A percentile compares a stretch with the other conserved stretches of the same genome.
phyloP scores from a whole-genome alignment of 768 basidiomycete genomes.

The Mycena kentingensis region DNA sequence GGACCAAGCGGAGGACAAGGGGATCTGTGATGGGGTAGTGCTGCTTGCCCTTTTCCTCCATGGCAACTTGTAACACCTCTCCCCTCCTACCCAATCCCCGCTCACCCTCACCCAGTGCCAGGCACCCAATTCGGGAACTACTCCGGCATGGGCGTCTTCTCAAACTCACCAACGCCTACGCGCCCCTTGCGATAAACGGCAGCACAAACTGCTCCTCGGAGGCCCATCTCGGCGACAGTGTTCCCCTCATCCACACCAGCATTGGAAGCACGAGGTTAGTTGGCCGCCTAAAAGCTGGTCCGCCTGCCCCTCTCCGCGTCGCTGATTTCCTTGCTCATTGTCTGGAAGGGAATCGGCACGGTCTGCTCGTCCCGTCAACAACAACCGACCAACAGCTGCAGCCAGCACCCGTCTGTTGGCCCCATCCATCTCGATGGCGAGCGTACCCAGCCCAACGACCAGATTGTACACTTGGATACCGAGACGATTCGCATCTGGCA shows the following conservation, averaged over 20 bases:
- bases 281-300: constrained; percentile 90
- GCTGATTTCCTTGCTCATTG: background rate
- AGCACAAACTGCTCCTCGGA: constrained; percentile 99
- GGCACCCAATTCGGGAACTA: constrained; percentile 93
- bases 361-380: constrained; percentile 91
- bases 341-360: constrained; percentile 89
- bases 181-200: constrained; percentile 89
- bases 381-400: constrained; percentile 98
- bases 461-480: no score
- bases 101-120: constrained; percentile 35
- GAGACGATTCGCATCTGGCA: no score
- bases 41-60: no score
- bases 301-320: constrained; percentile 20
- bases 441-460: no score
- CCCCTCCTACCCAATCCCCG: no score
- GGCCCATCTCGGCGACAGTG: constrained; percentile 86
- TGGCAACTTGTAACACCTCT: no score
- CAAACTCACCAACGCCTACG: constrained; percentile 97
- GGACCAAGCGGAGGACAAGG: no score
- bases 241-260: constrained; percentile 95
- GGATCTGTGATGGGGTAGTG: no score
- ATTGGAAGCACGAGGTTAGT: constrained; percentile 94
- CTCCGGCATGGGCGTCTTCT: constrained; percentile 94
- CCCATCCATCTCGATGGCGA: no score
- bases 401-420: no score